Conservation (phyloP, 805 yeast genomes). For the Ogataea zsoltii region DNA sequence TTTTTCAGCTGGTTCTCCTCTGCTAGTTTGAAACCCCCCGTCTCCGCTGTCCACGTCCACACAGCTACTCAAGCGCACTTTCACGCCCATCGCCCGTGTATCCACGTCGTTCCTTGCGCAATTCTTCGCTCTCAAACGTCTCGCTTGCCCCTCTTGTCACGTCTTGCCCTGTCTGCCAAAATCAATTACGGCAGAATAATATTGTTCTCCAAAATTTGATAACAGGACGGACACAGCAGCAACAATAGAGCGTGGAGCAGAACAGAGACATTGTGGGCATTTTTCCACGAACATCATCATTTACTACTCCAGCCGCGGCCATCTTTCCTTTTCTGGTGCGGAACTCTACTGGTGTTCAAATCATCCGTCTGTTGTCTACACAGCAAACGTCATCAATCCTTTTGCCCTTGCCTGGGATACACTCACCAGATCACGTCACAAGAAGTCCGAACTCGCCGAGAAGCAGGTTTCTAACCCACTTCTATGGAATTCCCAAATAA, state of each 20-base stretch:
- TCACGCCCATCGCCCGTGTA: too few relatives aligned
- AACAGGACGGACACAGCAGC: constrained; percentile 9
- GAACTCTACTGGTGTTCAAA: neutral
- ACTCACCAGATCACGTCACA: too few relatives aligned
- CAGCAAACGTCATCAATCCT: neutral
- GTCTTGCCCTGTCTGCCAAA: constrained; percentile 2
- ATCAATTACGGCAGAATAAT: neutral
- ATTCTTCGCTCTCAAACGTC: too few relatives aligned
- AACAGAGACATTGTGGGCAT: neutral
- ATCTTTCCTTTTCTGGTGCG: neutral
- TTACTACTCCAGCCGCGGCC: too few relatives aligned
- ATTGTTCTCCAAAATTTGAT: constrained; percentile 9
- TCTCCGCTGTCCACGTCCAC: too few relatives aligned
- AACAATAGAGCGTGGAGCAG: constrained; percentile 6
- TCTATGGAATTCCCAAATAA: neutral
- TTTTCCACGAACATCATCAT: neutral
- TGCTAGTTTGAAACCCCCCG: too few relatives aligned
- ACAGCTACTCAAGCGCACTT: too few relatives aligned
- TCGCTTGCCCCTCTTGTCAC: neutral
- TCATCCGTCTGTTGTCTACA: neutral
- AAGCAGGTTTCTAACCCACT: too few relatives aligned
- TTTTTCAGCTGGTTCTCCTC: too few relatives aligned
- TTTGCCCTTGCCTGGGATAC: too few relatives aligned
- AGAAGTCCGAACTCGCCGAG: too few relatives aligned
- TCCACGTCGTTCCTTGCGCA: too few relatives aligned